Base-by-base conservation (phyloP, 2,329 filamentous ascomycete genomes). In the Cryphonectria naterciae region DNA sequence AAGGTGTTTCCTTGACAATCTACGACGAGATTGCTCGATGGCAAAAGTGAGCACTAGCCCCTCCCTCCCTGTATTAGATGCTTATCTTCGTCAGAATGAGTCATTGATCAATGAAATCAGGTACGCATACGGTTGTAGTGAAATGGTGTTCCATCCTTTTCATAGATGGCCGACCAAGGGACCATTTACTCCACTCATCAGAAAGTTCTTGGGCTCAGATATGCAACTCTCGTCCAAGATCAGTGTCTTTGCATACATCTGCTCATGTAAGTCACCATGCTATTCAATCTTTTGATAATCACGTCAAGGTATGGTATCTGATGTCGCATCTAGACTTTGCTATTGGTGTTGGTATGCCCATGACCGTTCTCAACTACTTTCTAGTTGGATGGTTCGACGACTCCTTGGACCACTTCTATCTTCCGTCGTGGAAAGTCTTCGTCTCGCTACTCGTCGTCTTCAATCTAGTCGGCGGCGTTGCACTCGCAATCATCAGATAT, bases 21-120 rank as follows among this genome's bases (percentile, higher is more conserved):
- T 93, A 92, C 76, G 91, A 93, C 73, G 91, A 93, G 76, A 81
- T 93, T 52, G 87, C 88, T 17, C 88, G 91, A 63, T 93, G 91
- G 91, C 89, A 92, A 76, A 93, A 93, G 81, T 73, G 39, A 65
- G 69, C 41, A 32, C n/a, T 46, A 39, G 1, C 22, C 17, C 5
- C 7, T 17, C n/a, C 32, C 62, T 52, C 37, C 39, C 28, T 1
- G 28, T 22, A 1, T 4, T 8, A 32, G 4, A 8, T 28, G 3
- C 11, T 15, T 19, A 6, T 10, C 6, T 19, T n/a, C 25, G 1
- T 15, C 25, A 7, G 28, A 1, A 15, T 1, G 4, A 19, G 5
- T 49, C n/a, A 35, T 65, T 70, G 3, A 68, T 39, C 28, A 6
- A 25, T 10, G 10, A 11, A 11, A n/a, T 1, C 17, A 73, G 71